phyloP scores from a whole-genome alignment of 257 asterid species.

The Gynochthodes officinalis region DNA sequence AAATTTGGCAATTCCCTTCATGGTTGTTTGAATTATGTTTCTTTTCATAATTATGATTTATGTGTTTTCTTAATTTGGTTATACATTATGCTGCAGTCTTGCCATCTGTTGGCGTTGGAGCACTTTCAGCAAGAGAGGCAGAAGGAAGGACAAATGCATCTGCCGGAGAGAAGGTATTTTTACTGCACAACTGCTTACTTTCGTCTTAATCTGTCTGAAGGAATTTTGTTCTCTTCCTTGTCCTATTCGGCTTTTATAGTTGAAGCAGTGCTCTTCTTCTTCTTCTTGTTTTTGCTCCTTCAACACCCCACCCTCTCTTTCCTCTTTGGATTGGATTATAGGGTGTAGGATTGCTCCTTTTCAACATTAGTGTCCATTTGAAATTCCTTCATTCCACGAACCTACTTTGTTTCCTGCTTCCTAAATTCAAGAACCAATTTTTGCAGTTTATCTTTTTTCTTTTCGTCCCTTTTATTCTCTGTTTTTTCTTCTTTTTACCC shows the following conservation, averaged over 20 bases:
- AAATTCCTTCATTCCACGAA: background rate
- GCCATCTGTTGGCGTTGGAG: constrained; percentile 89
- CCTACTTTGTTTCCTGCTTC: background rate
- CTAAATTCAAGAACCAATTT: background rate
- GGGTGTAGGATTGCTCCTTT: background rate
- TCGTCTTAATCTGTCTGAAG: background rate
- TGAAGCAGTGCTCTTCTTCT: background rate
- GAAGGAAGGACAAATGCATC: constrained; percentile 89
- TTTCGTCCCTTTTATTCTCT: too few species aligned
- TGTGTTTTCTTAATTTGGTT: constrained; percentile 4
- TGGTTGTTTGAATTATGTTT: background rate
- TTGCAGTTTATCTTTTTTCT: background rate
- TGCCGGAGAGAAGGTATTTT: constrained; percentile 78
- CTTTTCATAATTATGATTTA: background rate
- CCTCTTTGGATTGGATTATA: background rate
- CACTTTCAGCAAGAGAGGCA: constrained; percentile 97
- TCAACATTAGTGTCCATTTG: background rate
- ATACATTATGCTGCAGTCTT: constrained; percentile 48
- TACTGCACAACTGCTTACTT: background rate
- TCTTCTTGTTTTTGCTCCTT: background rate
- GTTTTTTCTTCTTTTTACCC: background rate
- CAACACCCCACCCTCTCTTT: too few species aligned
- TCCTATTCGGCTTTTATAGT: background rate
- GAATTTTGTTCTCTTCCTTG: background rate
- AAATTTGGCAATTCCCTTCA: constrained; percentile 3